Base-by-base conservation (phyloP, 163 green algal species). In the Volvox carteri region DNA sequence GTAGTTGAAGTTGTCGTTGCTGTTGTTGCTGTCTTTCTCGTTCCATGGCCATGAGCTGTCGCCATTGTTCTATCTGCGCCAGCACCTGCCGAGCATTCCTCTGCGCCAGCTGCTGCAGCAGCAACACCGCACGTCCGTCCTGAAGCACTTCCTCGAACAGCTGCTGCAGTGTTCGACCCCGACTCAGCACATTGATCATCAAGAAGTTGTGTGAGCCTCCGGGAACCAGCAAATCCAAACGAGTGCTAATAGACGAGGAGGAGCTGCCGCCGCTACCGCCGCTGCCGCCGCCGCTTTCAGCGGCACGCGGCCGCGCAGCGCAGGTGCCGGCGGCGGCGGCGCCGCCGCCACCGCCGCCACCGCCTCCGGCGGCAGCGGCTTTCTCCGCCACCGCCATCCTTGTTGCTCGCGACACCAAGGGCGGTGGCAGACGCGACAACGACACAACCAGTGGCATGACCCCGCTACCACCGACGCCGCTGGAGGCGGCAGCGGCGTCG, bases 171-270 rank as follows among this genome's bases (percentile, higher is more conserved):
- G 60, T 58, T 42, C 78, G 78, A 19, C 91, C 91, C 14, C 46
- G 68, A 52, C 28, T 56, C 44, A 89, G 6, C 41, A 95, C 62
- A 52, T 89, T 72, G 56, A 87, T 85, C 50, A 86, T 48, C 52
- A 95, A 73, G 87, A 91, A 95, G 1, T 72, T 21, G 19, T 95
- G 91, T 1, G 70, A 90, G 25, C 68, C 46, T 0, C 46, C 41
- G 3, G 92, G 92, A 2, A 95, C 81, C 35, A 95, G 78, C 84
- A 95, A 60, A 50, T 95, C 92, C 37, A 95, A 60, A 16, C 87
- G 85, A 3, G 92, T 90, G n/a, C 19, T 72, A 4, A 87, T 2
- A 28, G 56, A 44, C 21, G 11, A 1, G 4, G n/a, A 33, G 52
- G 54, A 35, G 37, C 42, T 44, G 19, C 37, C 25, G 14, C 21